A percentile compares a stretch with the other conserved stretches of the same genome.
phyloP scores from a whole-genome alignment of 2,329 filamentous ascomycete genomes.

The Zalaria obscura region DNA sequence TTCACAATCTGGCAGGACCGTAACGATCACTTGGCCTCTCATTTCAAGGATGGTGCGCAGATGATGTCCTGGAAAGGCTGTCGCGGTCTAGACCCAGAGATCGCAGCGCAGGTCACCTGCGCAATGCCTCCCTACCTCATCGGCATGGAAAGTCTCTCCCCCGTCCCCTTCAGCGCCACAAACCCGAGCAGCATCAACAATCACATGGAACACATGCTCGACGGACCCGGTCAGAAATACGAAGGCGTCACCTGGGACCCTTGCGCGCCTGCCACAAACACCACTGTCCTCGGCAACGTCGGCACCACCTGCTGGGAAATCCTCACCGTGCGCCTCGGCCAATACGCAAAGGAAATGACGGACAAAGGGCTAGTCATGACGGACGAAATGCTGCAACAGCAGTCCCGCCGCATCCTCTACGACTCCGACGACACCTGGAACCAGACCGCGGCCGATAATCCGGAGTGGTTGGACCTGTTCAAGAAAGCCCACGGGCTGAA shows the following conservation, averaged over 20 bases:
- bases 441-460: slow-evolving; percentile 23
- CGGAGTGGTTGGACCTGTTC: slow-evolving; percentile 34
- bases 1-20: slow-evolving; percentile 38
- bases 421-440: slow-evolving; percentile 36
- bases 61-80: slow-evolving; percentile 44
- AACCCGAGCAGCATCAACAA: not conserved
- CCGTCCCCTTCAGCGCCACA: slow-evolving; percentile 32
- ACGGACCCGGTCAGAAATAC: not conserved
- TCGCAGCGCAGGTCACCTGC: slow-evolving; percentile 34
- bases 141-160: slow-evolving; percentile 30
- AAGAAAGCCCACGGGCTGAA: slow-evolving; percentile 33
- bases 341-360: slow-evolving; percentile 25
- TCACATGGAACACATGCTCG: not conserved
- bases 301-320: slow-evolving; percentile 34
- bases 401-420: slow-evolving; percentile 34
- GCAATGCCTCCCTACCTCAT: slow-evolving; percentile 40
- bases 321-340: slow-evolving; percentile 30
- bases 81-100: slow-evolving; percentile 34
- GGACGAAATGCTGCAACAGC: slow-evolving; percentile 34
- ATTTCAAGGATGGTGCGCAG: slow-evolving; percentile 37
- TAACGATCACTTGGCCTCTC: slow-evolving; percentile 37
- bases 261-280: not conserved
- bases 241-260: too few relatives aligned
- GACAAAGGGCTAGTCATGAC: slow-evolving; percentile 26
- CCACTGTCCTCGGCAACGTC: not conserved